phyloP scores from a whole-genome alignment of 2,329 filamentous ascomycete species.

The Cercospora berteroae region DNA sequence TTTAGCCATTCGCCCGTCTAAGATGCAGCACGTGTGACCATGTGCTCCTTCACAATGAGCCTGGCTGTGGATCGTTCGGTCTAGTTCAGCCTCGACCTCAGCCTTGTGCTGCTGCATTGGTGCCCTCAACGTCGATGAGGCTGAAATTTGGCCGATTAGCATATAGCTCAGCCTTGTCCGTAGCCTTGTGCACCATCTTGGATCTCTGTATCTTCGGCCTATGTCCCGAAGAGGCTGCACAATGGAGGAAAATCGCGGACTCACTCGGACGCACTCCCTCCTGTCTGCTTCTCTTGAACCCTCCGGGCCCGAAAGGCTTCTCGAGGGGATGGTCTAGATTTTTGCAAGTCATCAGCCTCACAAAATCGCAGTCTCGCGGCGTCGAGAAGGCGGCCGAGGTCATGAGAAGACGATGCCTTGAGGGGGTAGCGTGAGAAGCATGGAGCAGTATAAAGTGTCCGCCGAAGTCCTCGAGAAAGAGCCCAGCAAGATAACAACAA shows the following conservation, averaged over 20 bases:
- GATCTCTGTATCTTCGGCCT: not conserved
- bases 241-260: not conserved
- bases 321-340: not conserved
- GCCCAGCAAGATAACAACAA: not conserved
- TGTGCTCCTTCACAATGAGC: not conserved
- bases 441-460: not conserved
- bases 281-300: not conserved
- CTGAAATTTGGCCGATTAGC: not conserved
- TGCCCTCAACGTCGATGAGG: not conserved
- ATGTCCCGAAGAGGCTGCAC: not conserved
- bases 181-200: not conserved
- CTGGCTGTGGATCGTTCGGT: not conserved
- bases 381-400: not conserved
- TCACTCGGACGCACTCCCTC: not conserved
- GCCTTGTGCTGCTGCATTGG: not conserved
- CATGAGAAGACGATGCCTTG: not conserved
- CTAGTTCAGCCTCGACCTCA: not conserved
- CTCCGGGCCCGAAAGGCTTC: not conserved
- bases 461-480: not conserved
- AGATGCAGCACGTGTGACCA: not conserved
- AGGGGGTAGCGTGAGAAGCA: not conserved
- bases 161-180: not conserved
- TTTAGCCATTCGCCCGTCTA: not conserved
- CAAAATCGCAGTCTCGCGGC: not conserved
- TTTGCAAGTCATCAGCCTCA: not conserved